Percentiles rank a stretch among this genome's conserved stretches.
Evolutionary conservation across 176 grass and related monocot species (phyloP).

Genomic region (Musa schizocarpa): DNA sequence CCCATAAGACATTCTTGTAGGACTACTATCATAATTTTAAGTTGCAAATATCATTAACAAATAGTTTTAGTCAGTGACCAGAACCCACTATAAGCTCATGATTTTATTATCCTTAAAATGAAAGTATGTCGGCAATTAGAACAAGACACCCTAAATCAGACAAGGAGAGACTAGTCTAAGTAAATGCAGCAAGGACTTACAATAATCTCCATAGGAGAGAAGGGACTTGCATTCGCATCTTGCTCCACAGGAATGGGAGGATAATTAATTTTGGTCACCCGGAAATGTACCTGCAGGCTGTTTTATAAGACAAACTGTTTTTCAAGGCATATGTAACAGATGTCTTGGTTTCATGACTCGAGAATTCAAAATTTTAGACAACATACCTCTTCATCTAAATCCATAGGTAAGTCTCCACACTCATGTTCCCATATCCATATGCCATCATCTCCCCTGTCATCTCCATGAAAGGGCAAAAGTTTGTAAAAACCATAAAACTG

Average conservation of each 20-base stretch:
- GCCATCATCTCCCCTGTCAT: slow-evolving; percentile 45
- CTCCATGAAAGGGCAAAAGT: background rate
- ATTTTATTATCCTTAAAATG: too few relatives aligned
- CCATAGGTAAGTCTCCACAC: slow-evolving; percentile 47
- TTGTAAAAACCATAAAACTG: background rate
- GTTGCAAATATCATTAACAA: too few relatives aligned
- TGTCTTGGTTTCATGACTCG: slow-evolving; percentile 2
- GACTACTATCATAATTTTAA: too few relatives aligned
- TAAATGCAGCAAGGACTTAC: slow-evolving; percentile 22
- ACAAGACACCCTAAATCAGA: background rate
- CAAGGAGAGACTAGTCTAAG: too few relatives aligned
- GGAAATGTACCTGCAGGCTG: slow-evolving; percentile 59
- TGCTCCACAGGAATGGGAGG: slow-evolving; percentile 76
- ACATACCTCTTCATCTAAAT: slow-evolving; percentile 79
- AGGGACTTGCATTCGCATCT: slow-evolving; percentile 57
- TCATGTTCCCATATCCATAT: slow-evolving; percentile 58
- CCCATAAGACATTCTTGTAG: too few relatives aligned
- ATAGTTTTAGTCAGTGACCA: too few relatives aligned
- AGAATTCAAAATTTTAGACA: slow-evolving; percentile 8
- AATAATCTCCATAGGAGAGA: slow-evolving; percentile 81
- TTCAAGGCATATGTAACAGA: background rate
- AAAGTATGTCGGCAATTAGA: background rate
- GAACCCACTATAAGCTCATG: too few relatives aligned
- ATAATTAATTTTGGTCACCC: slow-evolving; percentile 71
- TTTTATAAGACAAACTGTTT: slow-evolving; percentile 10